Base-by-base conservation (phyloP, 2,329 filamentous ascomycete species). In the Penicillium polonicum region DNA sequence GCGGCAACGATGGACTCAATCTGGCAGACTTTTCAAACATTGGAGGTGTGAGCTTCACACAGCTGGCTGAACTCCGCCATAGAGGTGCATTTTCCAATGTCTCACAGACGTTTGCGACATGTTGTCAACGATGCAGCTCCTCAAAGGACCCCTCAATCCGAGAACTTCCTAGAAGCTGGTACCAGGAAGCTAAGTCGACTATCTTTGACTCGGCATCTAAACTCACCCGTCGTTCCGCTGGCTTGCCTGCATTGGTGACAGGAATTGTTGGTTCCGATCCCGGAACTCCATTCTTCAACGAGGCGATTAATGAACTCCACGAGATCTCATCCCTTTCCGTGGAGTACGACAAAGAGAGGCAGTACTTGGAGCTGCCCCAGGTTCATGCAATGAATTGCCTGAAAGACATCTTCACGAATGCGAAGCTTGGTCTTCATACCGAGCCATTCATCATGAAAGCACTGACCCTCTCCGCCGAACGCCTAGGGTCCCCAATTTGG, bases 321-420 rank as follows among this genome's bases (percentile, higher is more conserved):
- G 68, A 72, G 2, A 74, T 78, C 4, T 69, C 77, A 9, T 67
- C 70, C 3, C 57, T 70, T 12, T 67, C 71, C 13, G 70, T 68
- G 4, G 57, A 70, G n/a, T 69, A 70, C 21, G 61, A 68, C n/a
- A 59, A 59, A 33, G 58, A 65, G 21, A 63, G 67, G 17, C 68
- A 72, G 59, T 79, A 83, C 48, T 76, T 82, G 31, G 81, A 89
- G 41, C 77, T 97, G 5, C 89, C 92, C 0, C 93, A 99, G 74
- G 94, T 99, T 0, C 94, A 99, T 73, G 92, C 94, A 0, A 83
- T 96, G 70, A 99, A 99, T 71, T 96, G 90, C 60, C 79, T 99
- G 57, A 94, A 94, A 70, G 92, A 96, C 63, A 88, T 96, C 2
- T 94, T 97, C 74, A 93, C 90, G 57, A 92, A 88, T 64, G 91